phyloP scores from a whole-genome alignment of 108 stramenopile species.

The Aurantiochytrium sp. region DNA sequence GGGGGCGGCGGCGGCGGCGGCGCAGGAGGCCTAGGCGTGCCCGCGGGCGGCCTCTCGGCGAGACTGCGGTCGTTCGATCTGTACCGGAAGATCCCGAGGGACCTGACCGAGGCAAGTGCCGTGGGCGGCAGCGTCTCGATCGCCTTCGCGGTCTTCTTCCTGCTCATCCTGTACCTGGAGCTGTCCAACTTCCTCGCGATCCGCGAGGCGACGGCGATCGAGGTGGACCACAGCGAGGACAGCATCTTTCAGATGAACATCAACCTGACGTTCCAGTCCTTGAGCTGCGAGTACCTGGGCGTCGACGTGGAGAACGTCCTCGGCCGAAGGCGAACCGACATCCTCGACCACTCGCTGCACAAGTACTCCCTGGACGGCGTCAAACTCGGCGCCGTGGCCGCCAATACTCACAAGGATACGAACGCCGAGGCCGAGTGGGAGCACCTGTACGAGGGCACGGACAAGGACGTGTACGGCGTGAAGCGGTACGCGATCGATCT shows the following conservation, averaged over 20 bases:
- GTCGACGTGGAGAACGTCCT: background rate
- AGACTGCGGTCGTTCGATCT: conserved; percentile 13
- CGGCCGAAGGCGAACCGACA: background rate
- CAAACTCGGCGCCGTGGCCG: background rate
- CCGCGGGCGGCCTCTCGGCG: conserved; percentile 5
- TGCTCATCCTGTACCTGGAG: background rate
- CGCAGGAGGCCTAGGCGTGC: background rate
- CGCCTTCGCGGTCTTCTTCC: background rate
- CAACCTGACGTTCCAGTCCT: background rate
- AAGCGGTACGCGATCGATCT: background rate
- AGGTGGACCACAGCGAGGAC: background rate
- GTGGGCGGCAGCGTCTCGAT: conserved; percentile 12
- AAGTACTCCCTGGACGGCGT: background rate
- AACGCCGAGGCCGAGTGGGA: background rate
- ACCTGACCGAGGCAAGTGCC: conserved; percentile 9
- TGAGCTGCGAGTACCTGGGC: background rate
- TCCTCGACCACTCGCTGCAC: background rate
- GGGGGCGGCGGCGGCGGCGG: background rate
- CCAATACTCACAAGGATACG: no score
- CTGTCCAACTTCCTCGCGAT: background rate
- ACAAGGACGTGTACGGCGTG: background rate
- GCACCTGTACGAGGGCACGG: conserved; percentile 5
- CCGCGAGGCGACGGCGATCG: background rate
- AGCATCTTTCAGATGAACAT: conserved; percentile 19
- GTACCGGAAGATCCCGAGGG: conserved; percentile 13